Conservation (phyloP, 116 monocot genomes). For the Phalaenopsis hybrid region DNA sequence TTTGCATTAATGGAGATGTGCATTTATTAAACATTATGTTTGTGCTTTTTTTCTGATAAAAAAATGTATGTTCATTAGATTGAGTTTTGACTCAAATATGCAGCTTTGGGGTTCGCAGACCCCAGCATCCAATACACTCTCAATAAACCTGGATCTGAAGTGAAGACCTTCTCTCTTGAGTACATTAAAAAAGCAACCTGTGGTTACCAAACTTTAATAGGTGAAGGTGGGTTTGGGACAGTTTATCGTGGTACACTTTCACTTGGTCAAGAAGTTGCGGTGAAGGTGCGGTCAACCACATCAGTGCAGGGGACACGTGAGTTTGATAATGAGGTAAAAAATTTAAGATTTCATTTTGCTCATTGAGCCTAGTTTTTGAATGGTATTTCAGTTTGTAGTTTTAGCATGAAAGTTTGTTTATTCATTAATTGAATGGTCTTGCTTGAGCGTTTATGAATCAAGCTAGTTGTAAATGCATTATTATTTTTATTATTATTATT, state of each 20-base stretch:
- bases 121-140: conserved; percentile 11
- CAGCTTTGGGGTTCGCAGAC: conserved; percentile 29
- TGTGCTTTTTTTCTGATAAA: too few relatives aligned
- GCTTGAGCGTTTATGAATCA: too few relatives aligned
- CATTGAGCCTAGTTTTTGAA: not conserved
- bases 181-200: conserved; percentile 34
- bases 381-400: not conserved
- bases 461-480: too few relatives aligned
- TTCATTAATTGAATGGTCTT: not conserved
- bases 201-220: conserved; percentile 43
- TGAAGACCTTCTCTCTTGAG: conserved; percentile 36
- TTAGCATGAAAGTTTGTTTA: not conserved
- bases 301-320: conserved; percentile 66
- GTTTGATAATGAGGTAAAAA: conserved; percentile 53
- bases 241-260: conserved; percentile 51
- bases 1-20: too few relatives aligned
- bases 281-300: conserved; percentile 54
- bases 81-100: conserved; percentile 9
- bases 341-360: not conserved
- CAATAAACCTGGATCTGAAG: conserved; percentile 11
- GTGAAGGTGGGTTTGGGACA: conserved; percentile 62
- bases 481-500: too few relatives aligned
- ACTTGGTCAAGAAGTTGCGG: conserved; percentile 54
- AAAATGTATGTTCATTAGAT: not conserved
- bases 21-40: too few relatives aligned